phyloP scores from a whole-genome alignment of 2,329 filamentous ascomycete species.

The Diaporthe longicolla region DNA sequence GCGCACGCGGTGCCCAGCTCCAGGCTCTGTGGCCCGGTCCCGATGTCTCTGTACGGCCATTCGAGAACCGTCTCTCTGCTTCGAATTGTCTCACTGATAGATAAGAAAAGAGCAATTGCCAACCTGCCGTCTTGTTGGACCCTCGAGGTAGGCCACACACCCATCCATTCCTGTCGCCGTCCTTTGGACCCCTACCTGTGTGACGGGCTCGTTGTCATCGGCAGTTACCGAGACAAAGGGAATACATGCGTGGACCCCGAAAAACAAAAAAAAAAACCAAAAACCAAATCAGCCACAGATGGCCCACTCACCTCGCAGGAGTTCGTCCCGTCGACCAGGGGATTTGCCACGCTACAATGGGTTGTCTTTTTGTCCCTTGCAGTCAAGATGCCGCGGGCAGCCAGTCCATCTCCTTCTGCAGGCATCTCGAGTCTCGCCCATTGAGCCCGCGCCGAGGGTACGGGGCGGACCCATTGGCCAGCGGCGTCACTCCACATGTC shows the following conservation, averaged over 20 bases:
- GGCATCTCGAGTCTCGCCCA: background rate
- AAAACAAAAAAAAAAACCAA: background rate
- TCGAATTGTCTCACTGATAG: background rate
- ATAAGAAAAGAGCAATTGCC: background rate
- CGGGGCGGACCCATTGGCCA: slow-evolving; percentile 15
- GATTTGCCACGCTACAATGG: background rate
- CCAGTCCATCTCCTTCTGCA: background rate
- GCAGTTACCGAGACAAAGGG: slow-evolving; percentile 10
- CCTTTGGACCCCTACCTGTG: background rate
- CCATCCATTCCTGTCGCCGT: background rate
- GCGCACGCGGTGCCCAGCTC: background rate
- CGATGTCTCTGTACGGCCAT: background rate
- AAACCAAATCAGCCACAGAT: background rate
- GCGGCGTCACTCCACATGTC: slow-evolving; percentile 6
- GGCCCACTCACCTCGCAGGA: background rate
- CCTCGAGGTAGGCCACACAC: too few species aligned
- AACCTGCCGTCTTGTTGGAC: background rate
- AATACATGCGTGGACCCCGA: background rate
- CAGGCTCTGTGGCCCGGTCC: background rate
- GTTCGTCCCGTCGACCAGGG: background rate
- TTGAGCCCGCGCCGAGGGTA: background rate
- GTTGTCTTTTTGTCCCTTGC: background rate
- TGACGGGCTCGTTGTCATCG: background rate
- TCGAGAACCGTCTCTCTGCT: background rate
- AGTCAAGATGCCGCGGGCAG: background rate